Evolutionary conservation across 2,329 filamentous ascomycete genomes (phyloP).

Genomic region (Canariomyces notabilis): DNA sequence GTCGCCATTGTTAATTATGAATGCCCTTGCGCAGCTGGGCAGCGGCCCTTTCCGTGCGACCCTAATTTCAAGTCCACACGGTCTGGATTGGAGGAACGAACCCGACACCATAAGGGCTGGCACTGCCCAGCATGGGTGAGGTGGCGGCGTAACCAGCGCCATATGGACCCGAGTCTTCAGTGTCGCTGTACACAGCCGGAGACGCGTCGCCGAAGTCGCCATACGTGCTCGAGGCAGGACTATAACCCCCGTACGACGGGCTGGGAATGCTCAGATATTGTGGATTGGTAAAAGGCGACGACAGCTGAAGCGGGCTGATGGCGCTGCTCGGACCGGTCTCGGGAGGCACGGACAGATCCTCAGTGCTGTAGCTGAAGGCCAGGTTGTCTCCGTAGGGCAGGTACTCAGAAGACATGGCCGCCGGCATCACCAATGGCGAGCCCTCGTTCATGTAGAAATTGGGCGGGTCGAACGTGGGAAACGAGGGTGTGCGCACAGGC

Average conservation of each 20-base stretch:
- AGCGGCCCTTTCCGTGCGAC: conserved; percentile 37
- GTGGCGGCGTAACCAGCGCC: conserved; percentile 44
- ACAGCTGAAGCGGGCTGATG: conserved; percentile 51
- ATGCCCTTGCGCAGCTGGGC: conserved; percentile 35
- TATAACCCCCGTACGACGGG: conserved; percentile 55
- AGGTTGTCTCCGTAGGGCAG: conserved; percentile 50
- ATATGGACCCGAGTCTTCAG: conserved; percentile 50
- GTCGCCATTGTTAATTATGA: conserved; percentile 51
- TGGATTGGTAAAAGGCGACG: conserved; percentile 49
- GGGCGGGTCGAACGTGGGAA: conserved; percentile 55
- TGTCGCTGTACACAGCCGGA: conserved; percentile 59
- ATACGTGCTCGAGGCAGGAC: conserved; percentile 58
- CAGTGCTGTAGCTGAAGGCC: conserved; percentile 59
- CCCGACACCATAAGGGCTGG: conserved; percentile 49
- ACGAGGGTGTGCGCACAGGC: conserved; percentile 54
- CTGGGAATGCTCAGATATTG: conserved; percentile 62
- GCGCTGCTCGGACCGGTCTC: conserved; percentile 43
- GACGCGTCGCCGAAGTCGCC: conserved; percentile 39
- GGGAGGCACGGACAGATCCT: conserved; percentile 54
- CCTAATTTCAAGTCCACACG: conserved; percentile 51
- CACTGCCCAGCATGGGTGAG: conserved; percentile 43
- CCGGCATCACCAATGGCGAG: conserved; percentile 37
- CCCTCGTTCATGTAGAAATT: conserved; percentile 47
- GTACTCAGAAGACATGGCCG: conserved; percentile 39
- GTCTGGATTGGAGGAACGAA: conserved; percentile 60